These are phyloP conservation scores for Acrocalymma vagum DNA, from an alignment of 2,329 filamentous ascomycete species.

Conservation along the genomic window DNA sequence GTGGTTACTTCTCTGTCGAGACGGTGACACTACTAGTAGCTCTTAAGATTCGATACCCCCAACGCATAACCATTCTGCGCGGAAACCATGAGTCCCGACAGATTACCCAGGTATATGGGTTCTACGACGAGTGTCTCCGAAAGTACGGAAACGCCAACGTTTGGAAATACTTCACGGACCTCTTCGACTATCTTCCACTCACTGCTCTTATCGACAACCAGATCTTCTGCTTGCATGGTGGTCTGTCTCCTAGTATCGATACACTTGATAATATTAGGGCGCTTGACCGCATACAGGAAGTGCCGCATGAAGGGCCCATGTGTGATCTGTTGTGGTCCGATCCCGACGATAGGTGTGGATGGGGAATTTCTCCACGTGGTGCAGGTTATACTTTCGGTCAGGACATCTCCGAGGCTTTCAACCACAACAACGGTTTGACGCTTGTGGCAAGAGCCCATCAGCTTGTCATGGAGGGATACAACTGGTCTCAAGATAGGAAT, in stretches of 20 bases:
- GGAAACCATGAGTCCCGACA: conserved; percentile 85
- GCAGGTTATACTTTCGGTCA: conserved; percentile 96
- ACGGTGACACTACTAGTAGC: conserved; percentile 96
- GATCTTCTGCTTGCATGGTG: conserved; percentile 77
- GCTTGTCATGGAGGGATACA: conserved; percentile 99
- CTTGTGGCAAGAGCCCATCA: conserved; percentile 96
- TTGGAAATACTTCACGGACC: conserved; percentile 81
- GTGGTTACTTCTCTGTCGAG: conserved; percentile 98
- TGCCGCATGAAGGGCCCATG: conserved; percentile 79
- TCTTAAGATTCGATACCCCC: conserved; percentile 96
- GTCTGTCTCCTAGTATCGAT: conserved; percentile 75
- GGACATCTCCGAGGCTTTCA: conserved; percentile 98
- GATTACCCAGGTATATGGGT: conserved; percentile 81
- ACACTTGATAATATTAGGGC: conserved; percentile 74
- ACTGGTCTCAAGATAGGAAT: conserved; percentile 98
- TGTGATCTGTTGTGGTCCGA: conserved; percentile 84
- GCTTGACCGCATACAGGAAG: conserved; percentile 67
- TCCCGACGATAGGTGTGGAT: conserved; percentile 94
- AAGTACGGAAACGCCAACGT: conserved; percentile 82
- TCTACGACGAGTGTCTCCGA: conserved; percentile 79
- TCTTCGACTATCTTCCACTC: conserved; percentile 79
- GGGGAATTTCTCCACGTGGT: conserved; percentile 94
- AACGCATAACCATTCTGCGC: conserved; percentile 97
- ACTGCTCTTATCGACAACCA: conserved; percentile 78
- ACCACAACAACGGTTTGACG: conserved; percentile 97